A percentile compares a stretch with the other conserved stretches of the same genome.
phyloP scores from a whole-genome alignment of 306 rosid species.

The Quercus rubra region DNA sequence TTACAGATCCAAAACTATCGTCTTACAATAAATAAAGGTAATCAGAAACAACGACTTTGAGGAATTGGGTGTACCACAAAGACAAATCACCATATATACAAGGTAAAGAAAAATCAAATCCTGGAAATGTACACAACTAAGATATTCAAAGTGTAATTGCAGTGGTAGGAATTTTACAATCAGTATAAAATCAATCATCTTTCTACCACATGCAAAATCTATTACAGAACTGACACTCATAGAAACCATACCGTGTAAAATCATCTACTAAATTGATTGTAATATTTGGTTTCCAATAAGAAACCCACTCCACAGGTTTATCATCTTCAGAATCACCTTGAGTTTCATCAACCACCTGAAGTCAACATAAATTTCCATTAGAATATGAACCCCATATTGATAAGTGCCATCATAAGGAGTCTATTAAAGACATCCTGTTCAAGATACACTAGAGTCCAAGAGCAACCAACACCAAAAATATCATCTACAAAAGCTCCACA shows the following conservation, averaged over 20 bases:
- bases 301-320: conserved; percentile 71
- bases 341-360: conserved; percentile 58
- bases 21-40: neutral
- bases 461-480: neutral
- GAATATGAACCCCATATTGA: conserved; percentile 14
- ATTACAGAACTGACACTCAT: neutral
- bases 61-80: neutral
- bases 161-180: neutral
- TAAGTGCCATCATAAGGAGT: conserved; percentile 4
- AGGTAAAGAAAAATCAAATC: neutral
- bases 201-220: neutral
- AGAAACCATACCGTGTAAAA: conserved; percentile 66
- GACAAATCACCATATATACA: neutral
- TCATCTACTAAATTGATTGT: conserved; percentile 91
- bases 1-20: neutral
- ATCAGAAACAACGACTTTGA: neutral
- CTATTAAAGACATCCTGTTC: neutral
- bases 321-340: conserved; percentile 60
- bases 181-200: neutral
- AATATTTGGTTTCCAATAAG: conserved; percentile 89
- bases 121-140: neutral
- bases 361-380: conserved; percentile 26
- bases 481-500: too few relatives aligned
- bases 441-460: neutral
- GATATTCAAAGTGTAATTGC: neutral